Conservation (phyloP, 192 early-diverging fungal genomes). For the Backusella luteola region DNA sequence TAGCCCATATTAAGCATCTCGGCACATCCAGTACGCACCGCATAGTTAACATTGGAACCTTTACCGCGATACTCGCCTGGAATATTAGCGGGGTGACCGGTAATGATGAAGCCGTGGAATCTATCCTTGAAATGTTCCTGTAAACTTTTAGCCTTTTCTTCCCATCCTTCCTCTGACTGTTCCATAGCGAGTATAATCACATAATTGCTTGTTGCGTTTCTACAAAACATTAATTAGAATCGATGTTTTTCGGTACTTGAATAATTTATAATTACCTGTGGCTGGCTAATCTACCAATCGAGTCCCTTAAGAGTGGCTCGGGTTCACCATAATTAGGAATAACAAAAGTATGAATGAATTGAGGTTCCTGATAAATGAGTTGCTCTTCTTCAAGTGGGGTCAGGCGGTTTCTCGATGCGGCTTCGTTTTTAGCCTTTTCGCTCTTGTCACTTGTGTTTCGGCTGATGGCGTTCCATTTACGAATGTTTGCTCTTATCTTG, state of each 20-base stretch:
- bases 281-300: conserved; percentile 59
- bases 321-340: conserved; percentile 70
- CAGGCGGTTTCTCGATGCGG: not conserved
- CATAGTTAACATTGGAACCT: conserved; percentile 69
- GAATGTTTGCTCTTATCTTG: conserved; percentile 40
- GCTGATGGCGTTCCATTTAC: conserved; percentile 30
- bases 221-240: conserved; percentile 4
- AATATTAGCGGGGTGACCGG: conserved; percentile 60
- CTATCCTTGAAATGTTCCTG: conserved; percentile 47
- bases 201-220: conserved; percentile 42
- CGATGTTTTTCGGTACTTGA: not conserved
- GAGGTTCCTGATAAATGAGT: not conserved
- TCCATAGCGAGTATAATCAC: conserved; percentile 74
- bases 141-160: conserved; percentile 53
- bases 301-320: conserved; percentile 63
- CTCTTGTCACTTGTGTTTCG: not conserved
- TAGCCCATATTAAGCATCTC: conserved; percentile 28
- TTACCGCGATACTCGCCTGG: conserved; percentile 75
- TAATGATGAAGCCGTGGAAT: conserved; percentile 67
- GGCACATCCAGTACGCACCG: conserved; percentile 41
- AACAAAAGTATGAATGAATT: conserved; percentile 60
- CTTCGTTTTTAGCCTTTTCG: not conserved
- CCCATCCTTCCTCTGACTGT: conserved; percentile 52
- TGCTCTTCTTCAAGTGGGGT: not conserved
- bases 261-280: conserved; percentile 44